Evolutionary conservation across 768 basidiomycete genomes (phyloP).

Genomic region (Pholiota microspora): DNA sequence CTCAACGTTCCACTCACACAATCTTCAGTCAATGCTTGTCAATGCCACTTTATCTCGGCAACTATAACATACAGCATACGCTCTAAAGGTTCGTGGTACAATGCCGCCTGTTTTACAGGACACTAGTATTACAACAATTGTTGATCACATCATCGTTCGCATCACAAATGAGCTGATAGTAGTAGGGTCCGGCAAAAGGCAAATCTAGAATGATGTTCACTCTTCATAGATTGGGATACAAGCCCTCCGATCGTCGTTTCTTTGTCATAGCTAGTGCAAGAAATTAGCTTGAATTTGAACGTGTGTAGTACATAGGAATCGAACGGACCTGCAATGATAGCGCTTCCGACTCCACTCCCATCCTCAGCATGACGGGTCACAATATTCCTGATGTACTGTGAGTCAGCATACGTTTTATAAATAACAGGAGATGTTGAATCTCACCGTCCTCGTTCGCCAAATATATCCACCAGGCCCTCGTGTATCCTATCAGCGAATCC

Average conservation of each 20-base stretch:
- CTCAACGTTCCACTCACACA: no score
- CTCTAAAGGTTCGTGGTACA: no score
- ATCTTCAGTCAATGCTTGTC: no score
- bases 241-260: constrained; percentile 19
- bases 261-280: constrained; percentile 67
- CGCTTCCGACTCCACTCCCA: constrained; percentile 92
- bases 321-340: constrained; percentile 77
- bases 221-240: constrained; percentile 21
- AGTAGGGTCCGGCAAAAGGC: no score
- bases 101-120: neutral
- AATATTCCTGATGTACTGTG: constrained; percentile 48
- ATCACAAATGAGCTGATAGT: no score
- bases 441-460: constrained; percentile 92
- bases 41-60: no score
- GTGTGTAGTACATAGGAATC: neutral
- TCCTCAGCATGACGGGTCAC: constrained; percentile 84
- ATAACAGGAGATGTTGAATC: constrained; percentile 25
- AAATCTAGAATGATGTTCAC: no score
- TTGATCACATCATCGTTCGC: no score
- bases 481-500: constrained; percentile 92
- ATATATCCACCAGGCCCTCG: constrained; percentile 89
- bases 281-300: neutral
- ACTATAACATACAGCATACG: no score
- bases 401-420: neutral
- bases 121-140: neutral